phyloP scores from a whole-genome alignment of 345 rosid genomes.

The Viola odorata region DNA sequence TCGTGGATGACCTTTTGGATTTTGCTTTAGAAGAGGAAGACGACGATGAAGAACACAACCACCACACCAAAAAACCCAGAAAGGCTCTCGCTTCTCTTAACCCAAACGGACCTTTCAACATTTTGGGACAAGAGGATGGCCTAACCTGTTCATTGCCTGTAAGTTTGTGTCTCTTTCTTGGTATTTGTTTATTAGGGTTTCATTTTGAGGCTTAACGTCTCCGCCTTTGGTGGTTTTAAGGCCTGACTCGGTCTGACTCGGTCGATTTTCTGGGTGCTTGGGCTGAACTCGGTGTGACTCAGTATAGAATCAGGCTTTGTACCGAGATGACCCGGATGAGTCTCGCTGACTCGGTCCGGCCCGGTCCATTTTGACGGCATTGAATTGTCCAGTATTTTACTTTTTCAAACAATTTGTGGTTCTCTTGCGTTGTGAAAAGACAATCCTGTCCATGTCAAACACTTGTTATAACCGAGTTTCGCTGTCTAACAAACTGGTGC shows the following conservation, averaged over 20 bases:
- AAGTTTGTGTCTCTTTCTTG: conserved; percentile 20
- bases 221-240: background rate
- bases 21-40: conserved; percentile 35
- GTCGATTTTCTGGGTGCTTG: background rate
- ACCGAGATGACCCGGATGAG: conserved; percentile 21
- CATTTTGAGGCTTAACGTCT: background rate
- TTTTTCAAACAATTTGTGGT: background rate
- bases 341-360: conserved; percentile 24
- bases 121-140: background rate
- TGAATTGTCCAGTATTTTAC: conserved; percentile 23
- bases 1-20: conserved; percentile 42
- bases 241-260: too few relatives aligned
- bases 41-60: conserved; percentile 21
- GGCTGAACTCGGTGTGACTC: conserved; percentile 29
- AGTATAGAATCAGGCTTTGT: conserved; percentile 14
- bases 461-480: background rate
- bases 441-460: conserved; percentile 27
- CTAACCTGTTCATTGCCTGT: conserved; percentile 15
- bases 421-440: conserved; percentile 5
- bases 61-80: conserved; percentile 21
- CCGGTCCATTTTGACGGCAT: conserved; percentile 21
- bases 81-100: conserved; percentile 16
- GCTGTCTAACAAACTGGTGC: background rate
- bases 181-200: background rate
- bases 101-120: conserved; percentile 15